phyloP scores from a whole-genome alignment of 345 rosid genomes.

The Leavenworthia alabamica region DNA sequence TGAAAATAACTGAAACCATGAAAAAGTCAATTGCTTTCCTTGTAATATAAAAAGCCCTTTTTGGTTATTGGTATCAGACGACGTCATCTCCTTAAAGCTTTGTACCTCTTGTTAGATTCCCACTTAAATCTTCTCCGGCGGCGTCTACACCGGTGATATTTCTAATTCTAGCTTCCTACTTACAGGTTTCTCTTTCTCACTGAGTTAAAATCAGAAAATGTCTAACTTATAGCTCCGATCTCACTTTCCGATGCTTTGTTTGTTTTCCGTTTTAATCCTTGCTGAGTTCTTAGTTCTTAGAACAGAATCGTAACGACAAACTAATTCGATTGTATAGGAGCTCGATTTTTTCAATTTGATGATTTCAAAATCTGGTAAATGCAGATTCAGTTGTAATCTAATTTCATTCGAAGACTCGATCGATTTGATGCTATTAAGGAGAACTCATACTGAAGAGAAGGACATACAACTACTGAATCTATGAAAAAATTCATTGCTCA shows the following conservation, averaged over 20 bases:
- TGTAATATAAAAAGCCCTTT: slow-evolving; percentile 6
- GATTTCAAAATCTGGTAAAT: background rate
- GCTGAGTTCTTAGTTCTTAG: background rate
- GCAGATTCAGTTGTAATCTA: background rate
- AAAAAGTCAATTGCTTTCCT: slow-evolving; percentile 20
- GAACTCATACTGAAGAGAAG: background rate
- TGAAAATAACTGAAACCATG: background rate
- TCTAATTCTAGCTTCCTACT: background rate
- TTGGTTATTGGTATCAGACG: background rate
- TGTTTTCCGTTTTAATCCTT: background rate
- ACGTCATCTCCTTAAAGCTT: slow-evolving; percentile 3
- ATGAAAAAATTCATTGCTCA: slow-evolving; percentile 58
- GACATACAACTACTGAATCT: slow-evolving; percentile 28
- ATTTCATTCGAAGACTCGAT: background rate
- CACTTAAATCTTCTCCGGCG: slow-evolving; percentile 16
- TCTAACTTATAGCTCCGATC: slow-evolving; percentile 21
- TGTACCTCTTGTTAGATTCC: slow-evolving; percentile 19
- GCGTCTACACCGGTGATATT: background rate
- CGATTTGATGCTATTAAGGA: background rate
- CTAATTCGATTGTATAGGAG: background rate
- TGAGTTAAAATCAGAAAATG: slow-evolving; percentile 3
- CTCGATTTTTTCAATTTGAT: background rate
- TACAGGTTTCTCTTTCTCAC: slow-evolving; percentile 14
- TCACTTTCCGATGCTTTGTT: slow-evolving; percentile 17
- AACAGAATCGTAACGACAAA: background rate